A percentile compares a stretch with the other conserved stretches of the same genome.
Conservation (phyloP, 1,139 yeast species). For the Lodderomyces theae region DNA sequence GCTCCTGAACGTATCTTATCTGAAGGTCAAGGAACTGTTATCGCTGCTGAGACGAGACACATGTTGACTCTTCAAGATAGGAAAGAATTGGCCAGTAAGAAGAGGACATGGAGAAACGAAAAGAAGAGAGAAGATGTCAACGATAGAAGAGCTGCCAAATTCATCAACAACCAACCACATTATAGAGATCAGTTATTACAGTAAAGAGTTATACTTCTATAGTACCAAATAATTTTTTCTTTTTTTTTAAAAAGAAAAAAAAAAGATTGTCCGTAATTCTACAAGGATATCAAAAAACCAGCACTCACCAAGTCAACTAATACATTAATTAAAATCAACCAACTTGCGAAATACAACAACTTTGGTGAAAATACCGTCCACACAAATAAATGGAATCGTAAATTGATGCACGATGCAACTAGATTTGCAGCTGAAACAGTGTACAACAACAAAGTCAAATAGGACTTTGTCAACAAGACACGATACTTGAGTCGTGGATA, state of each 20-base stretch:
- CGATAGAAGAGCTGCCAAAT: constrained; percentile 77
- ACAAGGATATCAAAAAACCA: not conserved
- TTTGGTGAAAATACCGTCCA: constrained; percentile 99
- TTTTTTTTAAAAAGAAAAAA: too few relatives aligned
- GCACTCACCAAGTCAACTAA: constrained; percentile 36
- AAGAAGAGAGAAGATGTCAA: constrained; percentile 63
- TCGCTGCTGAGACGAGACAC: constrained; percentile 88
- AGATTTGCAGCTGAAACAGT: constrained; percentile 57
- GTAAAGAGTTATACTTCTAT: constrained; percentile 26
- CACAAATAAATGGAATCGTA: constrained; percentile 83
- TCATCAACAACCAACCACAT: constrained; percentile 84
- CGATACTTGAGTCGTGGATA: constrained; percentile 29
- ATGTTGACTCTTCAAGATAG: constrained; percentile 53
- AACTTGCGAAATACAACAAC: constrained; percentile 71
- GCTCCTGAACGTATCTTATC: constrained; percentile 69
- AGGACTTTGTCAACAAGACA: constrained; percentile 33
- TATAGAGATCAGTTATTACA: constrained; percentile 90
- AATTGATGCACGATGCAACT: constrained; percentile 64
- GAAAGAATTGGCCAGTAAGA: constrained; percentile 56
- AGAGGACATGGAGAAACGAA: constrained; percentile 75
- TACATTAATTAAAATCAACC: constrained; percentile 59
- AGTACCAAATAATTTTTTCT: too few relatives aligned
- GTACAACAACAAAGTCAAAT: constrained; percentile 50
- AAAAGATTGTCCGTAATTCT: too few relatives aligned
- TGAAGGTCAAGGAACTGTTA: constrained; percentile 91